A percentile compares a stretch with the other conserved stretches of the same genome.
Conservation (phyloP, 352 stramenopile genomes). For the Pythium aquatile region DNA sequence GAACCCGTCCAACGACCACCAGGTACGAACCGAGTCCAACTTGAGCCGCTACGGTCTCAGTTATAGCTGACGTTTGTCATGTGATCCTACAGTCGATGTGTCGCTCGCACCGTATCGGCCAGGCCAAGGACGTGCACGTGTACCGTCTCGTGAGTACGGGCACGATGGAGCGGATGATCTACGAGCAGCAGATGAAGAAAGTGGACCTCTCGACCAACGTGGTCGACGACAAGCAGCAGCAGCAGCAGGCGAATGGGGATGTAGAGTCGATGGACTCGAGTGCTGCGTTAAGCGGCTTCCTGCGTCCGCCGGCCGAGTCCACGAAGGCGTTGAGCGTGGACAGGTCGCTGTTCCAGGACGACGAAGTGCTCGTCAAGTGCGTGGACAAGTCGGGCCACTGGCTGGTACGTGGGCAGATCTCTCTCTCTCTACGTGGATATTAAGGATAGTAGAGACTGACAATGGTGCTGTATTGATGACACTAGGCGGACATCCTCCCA, state of each 20-base stretch:
- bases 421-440: too few species aligned
- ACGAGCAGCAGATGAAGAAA: constrained; percentile 90
- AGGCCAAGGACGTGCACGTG: constrained; percentile 88
- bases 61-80: constrained; percentile 7
- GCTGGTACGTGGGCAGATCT: constrained; percentile 40
- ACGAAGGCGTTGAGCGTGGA: constrained; percentile 41
- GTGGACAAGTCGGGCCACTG: constrained; percentile 52
- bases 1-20: constrained; percentile 90
- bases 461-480: background rate
- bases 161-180: constrained; percentile 93
- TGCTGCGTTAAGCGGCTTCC: constrained; percentile 53
- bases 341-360: constrained; percentile 35
- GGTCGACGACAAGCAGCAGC: constrained; percentile 49
- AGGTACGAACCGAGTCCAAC: constrained; percentile 37
- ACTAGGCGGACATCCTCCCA: constrained; percentile 41
- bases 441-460: background rate
- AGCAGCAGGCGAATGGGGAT: background rate
- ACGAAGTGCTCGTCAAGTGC: constrained; percentile 62
- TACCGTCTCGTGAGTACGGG: constrained; percentile 91
- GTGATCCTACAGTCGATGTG: constrained; percentile 84
- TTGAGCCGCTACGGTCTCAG: constrained; percentile 10
- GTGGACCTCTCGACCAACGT: constrained; percentile 75
- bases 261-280: constrained; percentile 9
- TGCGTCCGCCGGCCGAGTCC: constrained; percentile 41
- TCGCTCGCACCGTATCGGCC: constrained; percentile 88